Base-by-base conservation (phyloP, 176 grass and related monocot genomes). In the Rhynchospora breviuscula region DNA sequence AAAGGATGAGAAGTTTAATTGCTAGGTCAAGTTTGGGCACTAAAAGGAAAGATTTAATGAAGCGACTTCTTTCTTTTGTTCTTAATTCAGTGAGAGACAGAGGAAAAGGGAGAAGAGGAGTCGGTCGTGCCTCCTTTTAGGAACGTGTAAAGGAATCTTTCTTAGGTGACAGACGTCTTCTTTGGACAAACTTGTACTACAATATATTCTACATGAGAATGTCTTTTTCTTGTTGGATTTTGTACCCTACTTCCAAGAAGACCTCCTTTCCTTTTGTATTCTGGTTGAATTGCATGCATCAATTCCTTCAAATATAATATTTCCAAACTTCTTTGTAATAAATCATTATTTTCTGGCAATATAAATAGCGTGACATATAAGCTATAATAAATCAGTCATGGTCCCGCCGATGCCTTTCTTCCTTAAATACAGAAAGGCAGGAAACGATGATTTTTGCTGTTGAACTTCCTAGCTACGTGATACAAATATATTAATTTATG, bases 191-290 rank as follows among this genome's bases (percentile, higher is more conserved):
- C 67, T 82, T 85, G 48, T 56, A 77, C 53, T 40, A 48, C 52
- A 86, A n/a, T n/a, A n/a, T n/a, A n/a, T 69, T 44, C 52, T 86
- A 57, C 35, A 79, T 79, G 8, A 31, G 17, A 66, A 44, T 86
- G 75, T 86, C 65, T 26, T 81, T 46, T 79, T 71, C 60, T 25
- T 76, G 71, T 90, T 86, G 78, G 90, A 90, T 89, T 83, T 90
- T 74, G 81, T 61, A 83, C 69, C 63, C 46, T 29, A 29, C 26
- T 29, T 81, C 86, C 83, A 33, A 75, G 84, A 58, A 81, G 52
- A 19, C 75, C 57, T 80, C 85, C 85, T 80, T 64, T 45, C 58
- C 56, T 59, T 88, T 87, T 86, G 86, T 87, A 84, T 81, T 89
- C 59, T 25, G 66, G 57, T 82, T 67, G 45, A 49, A 82, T 81